Conservation (phyloP, 2,329 filamentous ascomycete species). For the Aureobasidium zeae region DNA sequence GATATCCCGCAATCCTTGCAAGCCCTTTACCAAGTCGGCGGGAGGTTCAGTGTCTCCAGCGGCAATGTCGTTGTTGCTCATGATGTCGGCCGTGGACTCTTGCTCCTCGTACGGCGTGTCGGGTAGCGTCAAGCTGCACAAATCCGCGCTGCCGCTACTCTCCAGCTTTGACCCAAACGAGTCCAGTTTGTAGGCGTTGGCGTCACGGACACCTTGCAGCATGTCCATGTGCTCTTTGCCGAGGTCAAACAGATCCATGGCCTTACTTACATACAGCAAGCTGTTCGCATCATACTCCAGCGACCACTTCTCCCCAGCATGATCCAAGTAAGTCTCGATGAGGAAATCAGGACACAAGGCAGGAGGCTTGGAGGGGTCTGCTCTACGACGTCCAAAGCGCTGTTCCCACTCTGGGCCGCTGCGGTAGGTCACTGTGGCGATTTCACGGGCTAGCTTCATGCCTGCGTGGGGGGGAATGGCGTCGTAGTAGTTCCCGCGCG, state of each 20-base stretch:
- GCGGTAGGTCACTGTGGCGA: slow-evolving; percentile 94
- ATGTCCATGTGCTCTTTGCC: slow-evolving; percentile 60
- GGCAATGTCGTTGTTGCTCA: slow-evolving; percentile 24
- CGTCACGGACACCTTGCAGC: slow-evolving; percentile 52
- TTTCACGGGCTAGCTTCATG: slow-evolving; percentile 96
- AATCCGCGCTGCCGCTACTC: slow-evolving; percentile 32
- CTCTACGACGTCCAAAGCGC: slow-evolving; percentile 77
- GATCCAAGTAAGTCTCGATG: slow-evolving; percentile 96
- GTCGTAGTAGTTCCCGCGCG: slow-evolving; percentile 80
- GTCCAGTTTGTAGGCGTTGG: slow-evolving; percentile 51
- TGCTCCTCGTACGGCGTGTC: slow-evolving; percentile 81
- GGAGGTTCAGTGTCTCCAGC: slow-evolving; percentile 47
- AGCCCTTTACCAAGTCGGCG: slow-evolving; percentile 66
- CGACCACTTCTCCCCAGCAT: slow-evolving; percentile 97
- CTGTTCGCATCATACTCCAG: slow-evolving; percentile 95
- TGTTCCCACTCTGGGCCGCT: slow-evolving; percentile 97
- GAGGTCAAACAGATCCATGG: slow-evolving; percentile 96
- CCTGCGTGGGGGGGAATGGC: slow-evolving; percentile 82
- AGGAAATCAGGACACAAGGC: slow-evolving; percentile 95
- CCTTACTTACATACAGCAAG: slow-evolving; percentile 91
- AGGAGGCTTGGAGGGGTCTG: slow-evolving; percentile 76
- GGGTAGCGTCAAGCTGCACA: slow-evolving; percentile 76
- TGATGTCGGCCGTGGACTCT: slow-evolving; percentile 38
- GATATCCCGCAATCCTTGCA: slow-evolving; percentile 62
- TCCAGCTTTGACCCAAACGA: slow-evolving; percentile 26